Percentiles rank a stretch among this genome's conserved stretches.
Conservation (phyloP, 148 eudicot species). For the Rhododendron mucronatum region DNA sequence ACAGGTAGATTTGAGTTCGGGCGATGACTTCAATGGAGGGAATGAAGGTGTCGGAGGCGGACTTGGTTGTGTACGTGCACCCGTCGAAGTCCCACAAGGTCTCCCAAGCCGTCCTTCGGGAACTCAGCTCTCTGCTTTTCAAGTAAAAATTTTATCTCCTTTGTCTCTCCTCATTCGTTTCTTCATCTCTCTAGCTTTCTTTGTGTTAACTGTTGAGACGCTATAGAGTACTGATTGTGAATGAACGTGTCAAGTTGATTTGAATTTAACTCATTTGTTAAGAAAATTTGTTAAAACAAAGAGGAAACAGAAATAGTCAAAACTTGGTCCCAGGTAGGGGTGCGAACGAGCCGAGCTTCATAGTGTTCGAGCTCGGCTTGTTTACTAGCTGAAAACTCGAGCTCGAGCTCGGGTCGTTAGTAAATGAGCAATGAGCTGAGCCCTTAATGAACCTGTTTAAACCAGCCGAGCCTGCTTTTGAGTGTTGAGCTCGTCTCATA, state of each 20-base stretch:
- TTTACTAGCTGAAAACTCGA: too few species aligned
- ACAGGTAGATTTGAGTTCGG: background rate
- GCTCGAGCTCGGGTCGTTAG: too few species aligned
- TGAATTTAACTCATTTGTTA: too few species aligned
- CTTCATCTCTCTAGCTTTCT: background rate
- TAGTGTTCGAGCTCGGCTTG: background rate
- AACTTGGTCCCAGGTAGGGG: background rate
- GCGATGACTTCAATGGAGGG: conserved; percentile 35
- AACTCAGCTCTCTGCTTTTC: conserved; percentile 67
- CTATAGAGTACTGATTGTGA: background rate
- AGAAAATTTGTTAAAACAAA: background rate
- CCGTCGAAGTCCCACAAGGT: conserved; percentile 58
- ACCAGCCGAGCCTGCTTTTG: background rate
- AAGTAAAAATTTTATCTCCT: conserved; percentile 27
- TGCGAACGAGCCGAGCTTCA: background rate
- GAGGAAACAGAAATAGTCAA: background rate
- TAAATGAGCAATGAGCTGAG: too few species aligned
- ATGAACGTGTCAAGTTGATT: background rate
- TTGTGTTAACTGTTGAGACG: background rate
- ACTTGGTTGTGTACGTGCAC: conserved; percentile 48
- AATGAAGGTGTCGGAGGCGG: conserved; percentile 44
- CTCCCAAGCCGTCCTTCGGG: conserved; percentile 38
- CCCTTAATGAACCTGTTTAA: background rate
- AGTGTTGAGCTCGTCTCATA: background rate
- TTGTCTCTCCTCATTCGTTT: background rate